phyloP scores from a whole-genome alignment of 2,329 filamentous ascomycete genomes.

The Paramyrothecium roridum region DNA sequence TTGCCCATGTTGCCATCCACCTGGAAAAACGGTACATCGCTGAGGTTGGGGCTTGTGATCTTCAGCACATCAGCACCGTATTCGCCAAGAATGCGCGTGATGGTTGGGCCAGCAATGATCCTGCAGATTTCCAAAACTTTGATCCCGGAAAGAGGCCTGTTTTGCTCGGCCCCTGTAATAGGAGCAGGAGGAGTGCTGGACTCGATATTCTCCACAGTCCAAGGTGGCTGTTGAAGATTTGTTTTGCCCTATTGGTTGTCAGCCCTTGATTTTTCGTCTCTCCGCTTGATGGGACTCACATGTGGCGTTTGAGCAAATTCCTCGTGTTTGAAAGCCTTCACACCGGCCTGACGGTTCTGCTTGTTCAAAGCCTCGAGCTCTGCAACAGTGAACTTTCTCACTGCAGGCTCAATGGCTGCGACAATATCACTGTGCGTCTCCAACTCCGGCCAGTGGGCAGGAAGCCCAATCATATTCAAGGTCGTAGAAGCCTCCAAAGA shows the following conservation, averaged over 20 bases:
- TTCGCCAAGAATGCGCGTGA: slow-evolving; percentile 68
- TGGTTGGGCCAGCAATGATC: slow-evolving; percentile 72
- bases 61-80: slow-evolving; percentile 74
- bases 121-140: slow-evolving; percentile 73
- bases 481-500: slow-evolving; percentile 70
- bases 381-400: slow-evolving; percentile 48
- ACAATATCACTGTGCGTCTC: slow-evolving; percentile 59
- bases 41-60: slow-evolving; percentile 64
- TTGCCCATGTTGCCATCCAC: slow-evolving; percentile 72
- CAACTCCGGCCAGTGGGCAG: slow-evolving; percentile 57
- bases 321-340: slow-evolving; percentile 55
- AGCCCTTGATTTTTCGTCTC: not conserved
- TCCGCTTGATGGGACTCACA: slow-evolving; percentile 15
- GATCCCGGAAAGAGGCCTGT: slow-evolving; percentile 51
- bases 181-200: slow-evolving; percentile 42
- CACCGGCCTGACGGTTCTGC: slow-evolving; percentile 55
- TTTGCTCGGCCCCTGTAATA: slow-evolving; percentile 20
- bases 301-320: slow-evolving; percentile 54
- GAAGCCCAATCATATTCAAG: slow-evolving; percentile 66
- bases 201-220: slow-evolving; percentile 49
- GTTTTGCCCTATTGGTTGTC: slow-evolving; percentile 36
- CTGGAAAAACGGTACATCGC: slow-evolving; percentile 70
- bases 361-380: slow-evolving; percentile 59
- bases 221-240: slow-evolving; percentile 38
- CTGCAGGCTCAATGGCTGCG: slow-evolving; percentile 55